Evolutionary conservation across 1,139 yeast species (phyloP).

Genomic region (Pneumocystis carinii): DNA sequence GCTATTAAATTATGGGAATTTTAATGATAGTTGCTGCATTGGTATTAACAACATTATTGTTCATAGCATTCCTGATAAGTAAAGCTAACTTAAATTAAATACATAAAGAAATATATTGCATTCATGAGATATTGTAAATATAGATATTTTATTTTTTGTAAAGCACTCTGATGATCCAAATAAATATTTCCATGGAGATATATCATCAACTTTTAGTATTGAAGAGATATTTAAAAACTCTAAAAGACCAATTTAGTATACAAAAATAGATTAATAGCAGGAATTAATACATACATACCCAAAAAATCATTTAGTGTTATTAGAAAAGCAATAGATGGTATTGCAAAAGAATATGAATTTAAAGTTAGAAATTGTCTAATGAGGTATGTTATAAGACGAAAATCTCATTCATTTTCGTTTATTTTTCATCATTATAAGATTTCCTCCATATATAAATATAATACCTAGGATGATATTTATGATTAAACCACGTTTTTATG

Average conservation of each 20-base stretch:
- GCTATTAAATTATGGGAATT: neutral
- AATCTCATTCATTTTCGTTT: neutral
- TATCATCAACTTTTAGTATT: neutral
- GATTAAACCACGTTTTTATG: neutral
- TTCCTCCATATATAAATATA: neutral
- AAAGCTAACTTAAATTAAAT: neutral
- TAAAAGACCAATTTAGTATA: neutral
- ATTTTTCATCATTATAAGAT: neutral
- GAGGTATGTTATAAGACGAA: neutral
- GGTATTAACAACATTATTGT: neutral
- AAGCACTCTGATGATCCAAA: neutral
- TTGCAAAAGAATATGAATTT: neutral
- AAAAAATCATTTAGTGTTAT: neutral
- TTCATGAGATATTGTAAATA: neutral
- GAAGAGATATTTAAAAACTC: neutral
- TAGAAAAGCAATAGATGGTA: neutral
- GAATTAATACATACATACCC: neutral
- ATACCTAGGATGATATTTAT: neutral
- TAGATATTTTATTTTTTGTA: conserved; percentile 2
- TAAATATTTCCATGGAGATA: neutral
- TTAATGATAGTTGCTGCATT: neutral
- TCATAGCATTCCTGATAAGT: neutral
- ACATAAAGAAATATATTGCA: neutral
- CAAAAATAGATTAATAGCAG: neutral
- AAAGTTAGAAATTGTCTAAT: neutral